Conservation (phyloP, 768 basidiomycete species). For the Suillus weaverae region DNA sequence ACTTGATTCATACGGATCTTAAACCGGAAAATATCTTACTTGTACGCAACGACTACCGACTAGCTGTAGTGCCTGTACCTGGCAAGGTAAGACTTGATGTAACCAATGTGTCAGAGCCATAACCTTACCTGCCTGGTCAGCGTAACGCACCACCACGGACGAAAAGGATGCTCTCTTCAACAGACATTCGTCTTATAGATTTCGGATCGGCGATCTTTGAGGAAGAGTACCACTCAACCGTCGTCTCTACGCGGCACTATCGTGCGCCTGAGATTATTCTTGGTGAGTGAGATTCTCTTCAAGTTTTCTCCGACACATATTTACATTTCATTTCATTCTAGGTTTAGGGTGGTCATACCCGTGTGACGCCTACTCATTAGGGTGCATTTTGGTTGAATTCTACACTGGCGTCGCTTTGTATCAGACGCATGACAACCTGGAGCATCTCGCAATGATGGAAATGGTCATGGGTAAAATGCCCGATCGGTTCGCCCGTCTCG, state of each 20-base stretch:
- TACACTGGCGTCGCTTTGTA: constrained; percentile 98
- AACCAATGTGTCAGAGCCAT: constrained; percentile 6
- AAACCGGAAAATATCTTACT: constrained; percentile 99
- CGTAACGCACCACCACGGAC: constrained; percentile 63
- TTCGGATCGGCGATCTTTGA: constrained; percentile 99
- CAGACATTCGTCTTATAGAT: constrained; percentile 94
- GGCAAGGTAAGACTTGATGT: constrained; percentile 53
- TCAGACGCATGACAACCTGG: constrained; percentile 98
- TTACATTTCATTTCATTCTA: constrained; percentile 35
- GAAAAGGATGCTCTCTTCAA: constrained; percentile 80
- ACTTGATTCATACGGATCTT: constrained; percentile 95
- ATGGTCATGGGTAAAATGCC: constrained; percentile 99
- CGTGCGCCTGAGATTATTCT: constrained; percentile 99
- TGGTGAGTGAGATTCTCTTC: constrained; percentile 52
- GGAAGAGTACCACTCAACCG: constrained; percentile 96
- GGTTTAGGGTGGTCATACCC: constrained; percentile 98
- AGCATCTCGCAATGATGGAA: constrained; percentile 99
- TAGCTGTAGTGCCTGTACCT: constrained; percentile 56
- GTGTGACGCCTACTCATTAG: constrained; percentile 97
- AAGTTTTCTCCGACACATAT: constrained; percentile 9
- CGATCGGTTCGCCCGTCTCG: constrained; percentile 73
- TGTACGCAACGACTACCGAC: constrained; percentile 77
- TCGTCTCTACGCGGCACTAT: constrained; percentile 97
- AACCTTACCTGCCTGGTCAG: constrained; percentile 36
- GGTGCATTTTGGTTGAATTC: constrained; percentile 98